phyloP scores from a whole-genome alignment of 2,329 filamentous ascomycete genomes.

The Xylariaceae sp. region DNA sequence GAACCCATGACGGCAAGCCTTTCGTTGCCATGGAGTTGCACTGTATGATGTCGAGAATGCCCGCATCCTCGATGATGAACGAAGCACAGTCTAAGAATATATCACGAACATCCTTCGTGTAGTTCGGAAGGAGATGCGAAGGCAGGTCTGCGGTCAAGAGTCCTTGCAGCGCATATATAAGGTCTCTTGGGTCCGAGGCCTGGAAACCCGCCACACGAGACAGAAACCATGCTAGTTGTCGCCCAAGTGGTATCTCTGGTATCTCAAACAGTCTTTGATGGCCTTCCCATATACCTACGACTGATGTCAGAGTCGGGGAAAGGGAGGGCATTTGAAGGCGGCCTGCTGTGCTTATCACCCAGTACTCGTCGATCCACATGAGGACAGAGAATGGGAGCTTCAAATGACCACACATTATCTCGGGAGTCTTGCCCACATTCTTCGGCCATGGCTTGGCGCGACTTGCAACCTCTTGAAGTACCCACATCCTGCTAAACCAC shows the following conservation, averaged over 20 bases:
- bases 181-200: conserved; percentile 9
- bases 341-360: neutral
- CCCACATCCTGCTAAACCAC: conserved; percentile 15
- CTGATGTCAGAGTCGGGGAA: conserved; percentile 3
- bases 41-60: conserved; percentile 8
- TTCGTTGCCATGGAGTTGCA: conserved; percentile 15
- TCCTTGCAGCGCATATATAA: conserved; percentile 10
- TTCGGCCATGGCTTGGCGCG: conserved; percentile 2
- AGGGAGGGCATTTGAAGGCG: neutral
- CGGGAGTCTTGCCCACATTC: neutral
- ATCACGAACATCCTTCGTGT: conserved; percentile 2
- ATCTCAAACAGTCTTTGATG: neutral
- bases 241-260: neutral
- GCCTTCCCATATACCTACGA: conserved; percentile 5
- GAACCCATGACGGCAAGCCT: conserved; percentile 11
- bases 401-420: conserved; percentile 6
- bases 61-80: conserved; percentile 2
- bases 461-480: conserved; percentile 15
- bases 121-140: conserved; percentile 1
- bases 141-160: conserved; percentile 1
- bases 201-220: conserved; percentile 5
- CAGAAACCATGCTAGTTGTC: conserved; percentile 9
- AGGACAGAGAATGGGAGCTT: conserved; percentile 7
- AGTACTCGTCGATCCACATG: neutral
- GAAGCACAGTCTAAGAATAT: conserved; percentile 9